A percentile compares a stretch with the other conserved stretches of the same genome.
Evolutionary conservation across 1,284 basidiomycete species (phyloP).

Genomic region (Cryptococcus sp.): DNA sequence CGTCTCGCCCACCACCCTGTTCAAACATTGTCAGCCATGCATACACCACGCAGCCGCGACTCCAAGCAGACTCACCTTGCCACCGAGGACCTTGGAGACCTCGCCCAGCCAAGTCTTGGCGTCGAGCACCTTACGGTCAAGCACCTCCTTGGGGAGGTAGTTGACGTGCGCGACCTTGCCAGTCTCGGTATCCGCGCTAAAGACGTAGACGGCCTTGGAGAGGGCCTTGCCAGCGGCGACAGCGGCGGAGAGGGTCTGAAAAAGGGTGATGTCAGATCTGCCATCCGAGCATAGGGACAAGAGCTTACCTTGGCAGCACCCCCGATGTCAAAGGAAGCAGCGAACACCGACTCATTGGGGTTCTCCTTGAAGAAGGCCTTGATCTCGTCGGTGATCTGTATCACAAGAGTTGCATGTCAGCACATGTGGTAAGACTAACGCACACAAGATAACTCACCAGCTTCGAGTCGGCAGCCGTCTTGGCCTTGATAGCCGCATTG

Average conservation of each 20-base stretch:
- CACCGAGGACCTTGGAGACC: slow-evolving; percentile 73
- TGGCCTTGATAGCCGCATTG: slow-evolving; percentile 80
- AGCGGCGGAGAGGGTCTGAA: slow-evolving; percentile 56
- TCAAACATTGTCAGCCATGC: slow-evolving; percentile 1
- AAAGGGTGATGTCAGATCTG: not conserved
- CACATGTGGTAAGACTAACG: not conserved
- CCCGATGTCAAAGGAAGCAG: slow-evolving; percentile 63
- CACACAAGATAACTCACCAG: slow-evolving; percentile 55
- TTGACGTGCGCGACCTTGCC: slow-evolving; percentile 87
- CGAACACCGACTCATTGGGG: slow-evolving; percentile 64
- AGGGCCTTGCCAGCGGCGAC: slow-evolving; percentile 68
- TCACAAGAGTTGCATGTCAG: not conserved
- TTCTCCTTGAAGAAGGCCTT: slow-evolving; percentile 72
- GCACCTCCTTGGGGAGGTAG: slow-evolving; percentile 68
- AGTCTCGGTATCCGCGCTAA: slow-evolving; percentile 67
- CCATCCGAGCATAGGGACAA: not conserved
- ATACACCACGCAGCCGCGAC: not conserved
- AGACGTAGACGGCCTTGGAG: slow-evolving; percentile 80
- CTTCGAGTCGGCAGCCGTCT: slow-evolving; percentile 73
- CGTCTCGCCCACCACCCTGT: slow-evolving; percentile 88
- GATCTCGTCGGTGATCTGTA: slow-evolving; percentile 67
- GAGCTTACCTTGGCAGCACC: slow-evolving; percentile 73
- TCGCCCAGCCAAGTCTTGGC: slow-evolving; percentile 79
- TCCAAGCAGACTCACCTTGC: slow-evolving; percentile 61
- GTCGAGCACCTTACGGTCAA: slow-evolving; percentile 59